Base-by-base conservation (phyloP, 495 filamentous ascomycete species). In the Penicillium malachiteum region DNA sequence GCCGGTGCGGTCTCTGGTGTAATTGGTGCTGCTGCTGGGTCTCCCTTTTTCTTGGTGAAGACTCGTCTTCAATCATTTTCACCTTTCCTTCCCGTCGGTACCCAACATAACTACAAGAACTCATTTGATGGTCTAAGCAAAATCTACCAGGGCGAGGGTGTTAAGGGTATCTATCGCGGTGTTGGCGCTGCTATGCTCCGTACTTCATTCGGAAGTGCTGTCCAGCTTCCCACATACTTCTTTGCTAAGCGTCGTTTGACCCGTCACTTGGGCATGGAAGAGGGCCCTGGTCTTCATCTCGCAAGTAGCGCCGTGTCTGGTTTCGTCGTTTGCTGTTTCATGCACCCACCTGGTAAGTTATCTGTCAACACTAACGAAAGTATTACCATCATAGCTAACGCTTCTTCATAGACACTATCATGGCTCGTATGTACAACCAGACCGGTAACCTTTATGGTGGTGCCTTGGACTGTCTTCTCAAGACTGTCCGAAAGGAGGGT, bases 391-490 rank as follows among this genome's bases (percentile, higher is more conserved):
- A 14, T 13, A 50, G 33, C 64, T 72, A 59, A 71, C 61, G 17
- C 33, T 17, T 33, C 33, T n/a, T 21, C 52, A 7, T 55, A 91
- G 94, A 99, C 69, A 97, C 95, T 8, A 90, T 99, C 73, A 99
- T 99, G 94, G 92, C 88, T 48, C 87, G 94, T 34, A 88, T 99
- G 82, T 99, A 99, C 76, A 99, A 99, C 77, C 94, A 99, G 72
- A 93, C 92, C 50, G 94, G 94, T 31, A 96, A 97, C 67, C 84
- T 97, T 5, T 99, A 99, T 76, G 86, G 81, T 58, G 87, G 91
- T 51, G 90, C 92, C 0, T 91, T 94, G 55, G 94, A 99, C 73
- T 99, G 94, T 70, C 70, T 97, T 41, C 83, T 79, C 65, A 91
- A 96, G 76, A 99, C 94, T 0, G 80, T 99, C 61, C 84, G 84